Evolutionary conservation across 169 alveolate species (phyloP).

Genomic region (Amoebophrya sp.): DNA sequence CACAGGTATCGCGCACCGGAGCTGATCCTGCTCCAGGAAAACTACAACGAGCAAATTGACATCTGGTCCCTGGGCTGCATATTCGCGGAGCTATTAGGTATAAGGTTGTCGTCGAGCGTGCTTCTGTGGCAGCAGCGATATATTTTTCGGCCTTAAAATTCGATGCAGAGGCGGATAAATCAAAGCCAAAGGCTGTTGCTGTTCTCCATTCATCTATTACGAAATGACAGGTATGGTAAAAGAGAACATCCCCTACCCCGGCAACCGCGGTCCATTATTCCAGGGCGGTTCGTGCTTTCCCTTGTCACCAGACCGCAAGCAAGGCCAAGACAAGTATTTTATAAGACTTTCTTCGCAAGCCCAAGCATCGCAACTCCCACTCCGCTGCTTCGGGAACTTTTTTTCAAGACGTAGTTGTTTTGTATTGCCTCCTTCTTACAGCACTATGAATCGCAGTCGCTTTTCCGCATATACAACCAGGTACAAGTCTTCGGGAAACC

Average conservation of each 20-base stretch:
- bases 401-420: neutral
- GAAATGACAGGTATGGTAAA: slow-evolving; percentile 70
- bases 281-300: slow-evolving; percentile 82
- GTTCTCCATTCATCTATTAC: neutral
- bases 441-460: slow-evolving; percentile 82
- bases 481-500: slow-evolving; percentile 66
- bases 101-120: slow-evolving; percentile 53
- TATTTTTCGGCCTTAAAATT: no score
- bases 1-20: slow-evolving; percentile 98
- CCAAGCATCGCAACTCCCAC: no score
- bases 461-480: slow-evolving; percentile 54
- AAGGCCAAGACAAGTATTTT: slow-evolving; percentile 37
- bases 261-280: slow-evolving; percentile 91
- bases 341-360: neutral
- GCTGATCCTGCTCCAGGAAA: slow-evolving; percentile 88
- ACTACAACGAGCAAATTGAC: slow-evolving; percentile 93
- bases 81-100: slow-evolving; percentile 84
- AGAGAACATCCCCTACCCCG: slow-evolving; percentile 81
- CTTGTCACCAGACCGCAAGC: slow-evolving; percentile 49
- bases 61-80: slow-evolving; percentile 96
- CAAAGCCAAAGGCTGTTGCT: no score
- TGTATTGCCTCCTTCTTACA: neutral
- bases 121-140: no score
- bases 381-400: no score
- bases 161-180: no score